Conservation (phyloP, 2,329 filamentous ascomycete species). For the Sarocladium oryzae region DNA sequence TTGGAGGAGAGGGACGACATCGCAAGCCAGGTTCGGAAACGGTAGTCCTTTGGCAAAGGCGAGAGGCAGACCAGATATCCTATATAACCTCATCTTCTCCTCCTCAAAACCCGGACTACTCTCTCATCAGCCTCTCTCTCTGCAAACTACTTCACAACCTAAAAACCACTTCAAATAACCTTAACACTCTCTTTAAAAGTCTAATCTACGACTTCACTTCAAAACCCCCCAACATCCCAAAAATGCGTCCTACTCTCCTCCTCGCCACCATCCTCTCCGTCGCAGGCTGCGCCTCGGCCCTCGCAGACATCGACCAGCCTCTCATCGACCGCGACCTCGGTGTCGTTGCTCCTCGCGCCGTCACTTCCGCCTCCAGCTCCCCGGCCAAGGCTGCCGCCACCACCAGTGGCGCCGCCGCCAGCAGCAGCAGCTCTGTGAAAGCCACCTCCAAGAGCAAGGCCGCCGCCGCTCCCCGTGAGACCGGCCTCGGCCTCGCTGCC, state of each 20-base stretch:
- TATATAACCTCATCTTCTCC: not conserved
- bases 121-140: not conserved
- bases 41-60: not conserved
- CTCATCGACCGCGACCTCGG: not conserved
- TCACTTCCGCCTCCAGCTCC: not conserved
- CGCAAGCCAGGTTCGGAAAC: not conserved
- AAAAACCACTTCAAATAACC: not conserved
- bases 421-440: not conserved
- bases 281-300: not conserved
- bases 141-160: not conserved
- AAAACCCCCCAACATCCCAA: not conserved
- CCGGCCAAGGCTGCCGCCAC: not conserved
- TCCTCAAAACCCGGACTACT: too few species aligned
- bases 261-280: not conserved
- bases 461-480: not conserved
- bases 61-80: not conserved
- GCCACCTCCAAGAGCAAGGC: not conserved
- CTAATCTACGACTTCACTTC: not conserved
- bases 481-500: not conserved
- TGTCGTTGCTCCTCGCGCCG: not conserved
- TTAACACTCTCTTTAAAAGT: not conserved
- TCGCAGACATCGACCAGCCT: slow-evolving; percentile 4
- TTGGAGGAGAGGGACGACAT: too few species aligned
- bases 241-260: slow-evolving; percentile 2
- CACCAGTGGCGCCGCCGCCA: not conserved